A percentile compares a stretch with the other conserved stretches of the same genome.
Conservation (phyloP, 2,329 filamentous ascomycete genomes). For the Escovopsis weberi region DNA sequence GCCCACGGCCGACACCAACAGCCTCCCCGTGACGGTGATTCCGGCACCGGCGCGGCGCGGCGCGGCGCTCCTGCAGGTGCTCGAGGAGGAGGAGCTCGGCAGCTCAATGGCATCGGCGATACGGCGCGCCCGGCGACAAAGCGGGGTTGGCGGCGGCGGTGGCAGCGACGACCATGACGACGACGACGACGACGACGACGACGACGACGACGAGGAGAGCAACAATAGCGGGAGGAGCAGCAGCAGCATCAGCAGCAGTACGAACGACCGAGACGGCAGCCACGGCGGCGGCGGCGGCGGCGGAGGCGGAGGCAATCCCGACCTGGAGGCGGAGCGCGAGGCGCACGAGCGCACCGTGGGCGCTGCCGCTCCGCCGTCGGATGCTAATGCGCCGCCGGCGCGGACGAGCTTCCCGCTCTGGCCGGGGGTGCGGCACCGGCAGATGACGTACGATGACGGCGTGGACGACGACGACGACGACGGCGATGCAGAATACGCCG, state of each 20-base stretch:
- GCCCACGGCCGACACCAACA: slow-evolving; percentile 38
- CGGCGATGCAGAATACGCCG: slow-evolving; percentile 16
- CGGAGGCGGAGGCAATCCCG: too few relatives aligned
- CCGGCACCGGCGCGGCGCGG: slow-evolving; percentile 46
- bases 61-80: slow-evolving; percentile 38
- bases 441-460: slow-evolving; percentile 18
- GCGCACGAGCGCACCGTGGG: too few relatives aligned
- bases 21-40: slow-evolving; percentile 44
- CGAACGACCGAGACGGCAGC: slow-evolving; percentile 12
- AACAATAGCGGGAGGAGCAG: not conserved
- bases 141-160: slow-evolving; percentile 1
- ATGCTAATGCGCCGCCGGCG: too few relatives aligned
- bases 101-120: slow-evolving; percentile 4
- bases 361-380: too few relatives aligned
- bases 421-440: slow-evolving; percentile 24
- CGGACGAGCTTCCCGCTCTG: slow-evolving; percentile 26
- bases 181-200: slow-evolving; percentile 9
- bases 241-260: slow-evolving; percentile 5
- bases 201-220: not conserved
- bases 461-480: slow-evolving; percentile 16
- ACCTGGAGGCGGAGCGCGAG: too few relatives aligned
- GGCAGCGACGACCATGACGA: too few relatives aligned
- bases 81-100: slow-evolving; percentile 32
- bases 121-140: slow-evolving; percentile 5
- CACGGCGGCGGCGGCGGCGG: slow-evolving; percentile 5